Conservation (phyloP, 2,329 filamentous ascomycete species). For the Ambrosiella beaveri region DNA sequence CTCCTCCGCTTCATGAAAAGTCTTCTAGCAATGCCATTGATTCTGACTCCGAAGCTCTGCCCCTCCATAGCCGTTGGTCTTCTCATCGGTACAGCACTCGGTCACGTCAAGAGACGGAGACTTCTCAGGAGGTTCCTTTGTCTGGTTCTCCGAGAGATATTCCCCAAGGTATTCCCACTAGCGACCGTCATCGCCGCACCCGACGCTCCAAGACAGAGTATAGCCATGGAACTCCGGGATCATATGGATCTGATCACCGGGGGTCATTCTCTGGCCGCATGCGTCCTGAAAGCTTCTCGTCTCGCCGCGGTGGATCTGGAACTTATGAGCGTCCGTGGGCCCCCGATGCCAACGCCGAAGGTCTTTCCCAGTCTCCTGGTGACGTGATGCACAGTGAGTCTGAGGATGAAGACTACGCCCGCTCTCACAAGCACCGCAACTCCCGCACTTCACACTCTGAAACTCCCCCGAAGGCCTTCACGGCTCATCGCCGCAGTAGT, state of each 20-base stretch:
- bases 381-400: conserved; percentile 3
- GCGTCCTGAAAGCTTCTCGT: background rate
- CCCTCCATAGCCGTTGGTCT: conserved; percentile 3
- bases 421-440: background rate
- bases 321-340: conserved; percentile 6
- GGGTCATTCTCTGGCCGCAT: conserved; percentile 5
- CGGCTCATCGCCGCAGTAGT: background rate
- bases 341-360: background rate
- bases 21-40: background rate
- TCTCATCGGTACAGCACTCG: conserved; percentile 6
- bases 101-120: background rate
- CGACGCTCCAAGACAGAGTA: conserved; percentile 4
- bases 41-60: conserved; percentile 4
- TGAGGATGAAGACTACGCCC: background rate
- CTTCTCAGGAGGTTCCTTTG: background rate
- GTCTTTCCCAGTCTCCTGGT: conserved; percentile 2
- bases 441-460: conserved; percentile 2
- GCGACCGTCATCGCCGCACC: conserved; percentile 5
- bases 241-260: conserved; percentile 7
- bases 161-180: conserved; percentile 1
- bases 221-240: background rate
- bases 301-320: conserved; percentile 4
- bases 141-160: background rate
- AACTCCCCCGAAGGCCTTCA: conserved; percentile 1
- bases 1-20: conserved; percentile 1